A percentile compares a stretch with the other conserved stretches of the same genome.
Conservation (phyloP, 2,329 filamentous ascomycete genomes). For the Sarocladium strictum region DNA sequence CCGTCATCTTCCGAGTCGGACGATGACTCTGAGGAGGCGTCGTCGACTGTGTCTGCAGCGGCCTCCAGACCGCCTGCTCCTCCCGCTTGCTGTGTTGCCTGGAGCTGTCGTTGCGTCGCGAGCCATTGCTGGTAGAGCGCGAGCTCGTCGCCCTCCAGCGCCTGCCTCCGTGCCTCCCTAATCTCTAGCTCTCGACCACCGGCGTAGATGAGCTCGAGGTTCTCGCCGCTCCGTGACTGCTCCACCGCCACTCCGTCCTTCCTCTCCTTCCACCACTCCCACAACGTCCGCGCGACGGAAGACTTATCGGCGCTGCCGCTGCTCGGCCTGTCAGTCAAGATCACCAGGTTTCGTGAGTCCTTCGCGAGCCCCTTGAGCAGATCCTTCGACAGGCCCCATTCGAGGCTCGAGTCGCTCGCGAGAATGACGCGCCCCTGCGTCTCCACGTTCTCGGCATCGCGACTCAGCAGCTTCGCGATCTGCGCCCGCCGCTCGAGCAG, state of each 20-base stretch:
- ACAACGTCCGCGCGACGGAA: constrained; percentile 68
- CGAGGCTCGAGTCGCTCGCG: constrained; percentile 81
- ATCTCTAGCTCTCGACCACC: constrained; percentile 58
- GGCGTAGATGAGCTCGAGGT: constrained; percentile 61
- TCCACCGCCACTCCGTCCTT: constrained; percentile 58
- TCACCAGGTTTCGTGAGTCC: constrained; percentile 74
- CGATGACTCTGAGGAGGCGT: constrained; percentile 78
- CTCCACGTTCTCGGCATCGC: constrained; percentile 32
- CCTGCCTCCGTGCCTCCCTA: constrained; percentile 53
- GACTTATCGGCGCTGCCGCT: constrained; percentile 32
- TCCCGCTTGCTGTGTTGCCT: constrained; percentile 70
- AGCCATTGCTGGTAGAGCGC: constrained; percentile 86
- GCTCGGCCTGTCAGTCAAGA: constrained; percentile 73
- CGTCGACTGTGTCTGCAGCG: constrained; percentile 68
- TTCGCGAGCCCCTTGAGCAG: constrained; percentile 67
- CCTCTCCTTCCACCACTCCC: constrained; percentile 71
- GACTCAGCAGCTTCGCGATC: constrained; percentile 62
- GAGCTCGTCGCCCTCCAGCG: constrained; percentile 71
- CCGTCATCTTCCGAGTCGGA: constrained; percentile 84
- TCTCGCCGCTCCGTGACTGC: constrained; percentile 46
- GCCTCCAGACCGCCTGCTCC: constrained; percentile 63
- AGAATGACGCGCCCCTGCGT: constrained; percentile 68
- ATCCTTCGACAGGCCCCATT: constrained; percentile 92
- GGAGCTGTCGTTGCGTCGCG: constrained; percentile 79
- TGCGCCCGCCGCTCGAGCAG: constrained; percentile 77